phyloP scores from a whole-genome alignment of 228 moss, liverwort and hornwort species.

The Sphagnum fallax region DNA sequence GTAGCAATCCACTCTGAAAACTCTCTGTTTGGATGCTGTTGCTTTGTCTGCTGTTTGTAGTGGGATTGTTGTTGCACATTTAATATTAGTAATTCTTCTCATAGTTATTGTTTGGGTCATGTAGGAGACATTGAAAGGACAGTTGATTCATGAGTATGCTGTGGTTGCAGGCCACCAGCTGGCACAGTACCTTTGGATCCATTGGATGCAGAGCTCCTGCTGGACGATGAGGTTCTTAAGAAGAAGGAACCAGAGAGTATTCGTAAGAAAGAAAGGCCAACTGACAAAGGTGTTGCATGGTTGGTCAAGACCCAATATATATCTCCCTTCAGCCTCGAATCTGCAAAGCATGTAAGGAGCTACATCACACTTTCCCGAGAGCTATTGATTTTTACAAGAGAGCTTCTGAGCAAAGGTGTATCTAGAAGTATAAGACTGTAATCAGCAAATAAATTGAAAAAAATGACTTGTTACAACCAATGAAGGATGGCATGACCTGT shows the following conservation, averaged over 20 bases:
- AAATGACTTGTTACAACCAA: no score
- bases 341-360: slow-evolving; percentile 84
- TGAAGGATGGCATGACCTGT: no score
- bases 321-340: slow-evolving; percentile 94
- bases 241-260: slow-evolving; percentile 63
- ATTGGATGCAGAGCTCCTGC: slow-evolving; percentile 71
- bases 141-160: background rate
- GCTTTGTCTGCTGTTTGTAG: no score
- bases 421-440: no score
- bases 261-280: slow-evolving; percentile 96
- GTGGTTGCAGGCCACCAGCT: slow-evolving; percentile 61
- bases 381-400: no score
- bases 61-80: no score
- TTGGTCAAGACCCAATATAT: slow-evolving; percentile 99
- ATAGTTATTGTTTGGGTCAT: no score
- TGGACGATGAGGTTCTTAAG: slow-evolving; percentile 85
- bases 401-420: no score
- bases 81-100: no score
- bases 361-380: background rate
- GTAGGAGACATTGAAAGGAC: no score
- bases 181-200: slow-evolving; percentile 63
- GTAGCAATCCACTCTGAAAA: slow-evolving; percentile 21
- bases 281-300: slow-evolving; percentile 99
- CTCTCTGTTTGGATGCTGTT: background rate
- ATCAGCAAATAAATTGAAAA: no score